phyloP scores from a whole-genome alignment of 2,329 filamentous ascomycete genomes.

The Aspergillus jensenii region DNA sequence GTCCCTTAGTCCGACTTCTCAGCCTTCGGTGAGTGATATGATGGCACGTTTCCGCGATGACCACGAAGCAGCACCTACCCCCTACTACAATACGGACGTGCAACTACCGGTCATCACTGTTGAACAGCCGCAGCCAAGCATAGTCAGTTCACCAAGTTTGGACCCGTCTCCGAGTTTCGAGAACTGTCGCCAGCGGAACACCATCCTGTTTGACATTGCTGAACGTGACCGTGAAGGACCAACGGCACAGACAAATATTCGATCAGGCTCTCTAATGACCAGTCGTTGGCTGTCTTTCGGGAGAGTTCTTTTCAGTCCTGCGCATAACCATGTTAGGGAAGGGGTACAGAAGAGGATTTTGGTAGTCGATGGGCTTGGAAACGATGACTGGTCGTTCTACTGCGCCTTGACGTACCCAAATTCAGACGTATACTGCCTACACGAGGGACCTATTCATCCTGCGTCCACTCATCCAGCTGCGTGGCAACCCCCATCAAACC shows the following conservation, averaged over 20 bases:
- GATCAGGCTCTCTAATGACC: slow-evolving; percentile 52
- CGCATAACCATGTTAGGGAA: slow-evolving; percentile 45
- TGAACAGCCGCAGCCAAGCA: slow-evolving; percentile 26
- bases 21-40: slow-evolving; percentile 55
- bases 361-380: slow-evolving; percentile 52
- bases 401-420: slow-evolving; percentile 50
- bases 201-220: slow-evolving; percentile 38
- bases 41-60: slow-evolving; percentile 50
- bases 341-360: slow-evolving; percentile 45
- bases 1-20: slow-evolving; percentile 50
- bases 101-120: slow-evolving; percentile 20
- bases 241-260: slow-evolving; percentile 46
- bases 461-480: slow-evolving; percentile 39
- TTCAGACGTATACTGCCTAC: slow-evolving; percentile 47
- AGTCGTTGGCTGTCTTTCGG: slow-evolving; percentile 53
- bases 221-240: slow-evolving; percentile 43
- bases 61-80: slow-evolving; percentile 21
- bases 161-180: slow-evolving; percentile 25
- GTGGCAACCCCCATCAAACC: slow-evolving; percentile 44
- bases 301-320: slow-evolving; percentile 51
- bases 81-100: slow-evolving; percentile 18
- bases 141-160: slow-evolving; percentile 27
- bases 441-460: slow-evolving; percentile 33
- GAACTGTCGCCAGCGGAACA: slow-evolving; percentile 33
- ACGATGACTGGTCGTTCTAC: slow-evolving; percentile 54